Evolutionary conservation across 1,139 yeast genomes (phyloP).

Genomic region (Candida neerlandica): DNA sequence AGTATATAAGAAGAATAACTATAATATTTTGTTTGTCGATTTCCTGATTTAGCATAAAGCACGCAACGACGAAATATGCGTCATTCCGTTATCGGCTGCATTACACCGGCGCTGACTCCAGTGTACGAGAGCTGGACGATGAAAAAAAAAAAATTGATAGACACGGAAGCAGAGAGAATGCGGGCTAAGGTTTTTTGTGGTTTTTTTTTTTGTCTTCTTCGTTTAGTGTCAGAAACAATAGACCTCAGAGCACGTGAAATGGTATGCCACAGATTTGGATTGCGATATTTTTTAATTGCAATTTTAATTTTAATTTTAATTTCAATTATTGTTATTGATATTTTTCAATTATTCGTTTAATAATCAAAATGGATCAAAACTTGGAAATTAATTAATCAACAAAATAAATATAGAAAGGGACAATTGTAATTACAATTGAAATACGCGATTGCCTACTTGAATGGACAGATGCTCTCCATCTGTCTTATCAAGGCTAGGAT

Average conservation of each 20-base stretch:
- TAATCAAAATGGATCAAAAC: neutral
- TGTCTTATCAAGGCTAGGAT: no score
- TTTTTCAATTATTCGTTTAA: neutral
- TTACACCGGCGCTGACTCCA: no score
- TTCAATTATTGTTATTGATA: neutral
- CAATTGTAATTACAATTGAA: neutral
- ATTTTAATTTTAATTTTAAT: neutral
- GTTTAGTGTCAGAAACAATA: neutral
- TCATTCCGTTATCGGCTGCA: neutral
- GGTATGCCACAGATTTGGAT: constrained; percentile 1
- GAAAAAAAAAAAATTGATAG: no score
- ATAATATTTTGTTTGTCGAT: neutral
- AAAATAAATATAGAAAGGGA: no score
- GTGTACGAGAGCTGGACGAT: neutral
- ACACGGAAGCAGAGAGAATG: no score
- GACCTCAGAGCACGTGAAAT: constrained; percentile 8
- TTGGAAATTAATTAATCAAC: neutral
- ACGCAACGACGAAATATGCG: neutral
- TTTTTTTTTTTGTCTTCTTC: neutral
- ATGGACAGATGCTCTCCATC: neutral
- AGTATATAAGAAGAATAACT: no score
- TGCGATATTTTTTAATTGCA: no score
- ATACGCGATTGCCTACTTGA: neutral
- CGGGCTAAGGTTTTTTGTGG: neutral
- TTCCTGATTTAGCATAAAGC: neutral